Percentiles rank a stretch among this genome's conserved stretches.
Evolutionary conservation across 2,329 filamentous ascomycete species (phyloP).

Genomic region (Aquanectria penicillioides): DNA sequence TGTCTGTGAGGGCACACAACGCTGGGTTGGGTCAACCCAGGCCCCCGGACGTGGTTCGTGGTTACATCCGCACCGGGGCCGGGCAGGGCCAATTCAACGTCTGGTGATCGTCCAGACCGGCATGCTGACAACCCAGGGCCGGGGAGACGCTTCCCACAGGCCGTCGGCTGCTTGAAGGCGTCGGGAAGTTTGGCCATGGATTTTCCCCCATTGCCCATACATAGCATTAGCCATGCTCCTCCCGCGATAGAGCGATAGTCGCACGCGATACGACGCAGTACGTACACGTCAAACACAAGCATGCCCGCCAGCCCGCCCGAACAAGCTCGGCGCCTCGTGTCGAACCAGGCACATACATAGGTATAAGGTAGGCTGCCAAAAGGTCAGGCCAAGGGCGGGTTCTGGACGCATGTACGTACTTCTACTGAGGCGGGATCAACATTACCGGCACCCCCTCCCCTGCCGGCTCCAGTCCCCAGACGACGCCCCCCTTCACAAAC

Average conservation of each 20-base stretch:
- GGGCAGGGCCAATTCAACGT: constrained; percentile 28
- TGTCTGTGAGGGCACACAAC: constrained; percentile 20
- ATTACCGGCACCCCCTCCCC: constrained; percentile 25
- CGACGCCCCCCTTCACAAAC: constrained; percentile 29
- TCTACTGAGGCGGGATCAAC: constrained; percentile 12
- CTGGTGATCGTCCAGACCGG: constrained; percentile 27
- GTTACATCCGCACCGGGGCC: constrained; percentile 35
- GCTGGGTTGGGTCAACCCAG: constrained; percentile 31
- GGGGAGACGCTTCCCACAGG: constrained; percentile 2
- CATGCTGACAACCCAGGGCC: constrained; percentile 1
- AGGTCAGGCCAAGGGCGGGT: constrained; percentile 18
- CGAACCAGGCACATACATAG: constrained; percentile 22
- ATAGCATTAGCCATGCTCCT: background rate
- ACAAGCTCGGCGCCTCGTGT: constrained; percentile 15
- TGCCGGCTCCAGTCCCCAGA: constrained; percentile 25
- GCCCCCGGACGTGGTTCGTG: constrained; percentile 31
- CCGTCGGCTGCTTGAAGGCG: background rate
- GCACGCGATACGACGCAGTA: background rate
- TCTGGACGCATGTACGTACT: constrained; percentile 29
- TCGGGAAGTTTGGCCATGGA: constrained; percentile 1
- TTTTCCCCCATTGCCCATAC: constrained; percentile 2
- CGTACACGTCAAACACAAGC: background rate
- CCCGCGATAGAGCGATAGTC: background rate
- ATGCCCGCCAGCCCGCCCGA: too few relatives aligned
- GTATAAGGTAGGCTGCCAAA: too few relatives aligned